Percentiles rank a stretch among this genome's conserved stretches.
These are phyloP conservation scores for Proliferodiscus dingleyae DNA, from an alignment of 2,329 filamentous ascomycete species.

Conservation along the genomic window DNA sequence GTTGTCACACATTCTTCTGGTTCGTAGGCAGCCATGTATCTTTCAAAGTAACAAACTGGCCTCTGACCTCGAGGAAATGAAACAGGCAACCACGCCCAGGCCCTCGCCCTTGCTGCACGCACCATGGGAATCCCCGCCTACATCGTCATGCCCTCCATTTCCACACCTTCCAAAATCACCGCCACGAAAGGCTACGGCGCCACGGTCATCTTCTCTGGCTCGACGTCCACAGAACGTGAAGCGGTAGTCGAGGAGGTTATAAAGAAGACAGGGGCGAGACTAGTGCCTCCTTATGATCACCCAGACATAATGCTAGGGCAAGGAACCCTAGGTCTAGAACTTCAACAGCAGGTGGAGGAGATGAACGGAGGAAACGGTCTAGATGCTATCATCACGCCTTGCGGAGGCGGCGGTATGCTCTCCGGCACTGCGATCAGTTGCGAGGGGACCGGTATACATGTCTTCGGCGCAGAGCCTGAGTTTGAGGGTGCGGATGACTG, in stretches of 20 bases:
- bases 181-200: constrained; percentile 77
- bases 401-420: constrained; percentile 85
- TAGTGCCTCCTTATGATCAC: constrained; percentile 90
- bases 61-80: neutral
- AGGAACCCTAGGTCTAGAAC: constrained; percentile 81
- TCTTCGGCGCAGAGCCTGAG: constrained; percentile 83
- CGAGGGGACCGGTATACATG: constrained; percentile 63
- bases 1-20: constrained; percentile 82
- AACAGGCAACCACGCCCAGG: constrained; percentile 89
- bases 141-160: constrained; percentile 90
- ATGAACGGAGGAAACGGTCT: constrained; percentile 45
- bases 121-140: constrained; percentile 71
- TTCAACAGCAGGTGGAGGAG: constrained; percentile 66
- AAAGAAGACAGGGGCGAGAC: constrained; percentile 64
- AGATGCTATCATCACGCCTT: constrained; percentile 73
- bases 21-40: neutral
- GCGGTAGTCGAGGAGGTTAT: constrained; percentile 67
- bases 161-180: constrained; percentile 78
- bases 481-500: constrained; percentile 83
- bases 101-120: constrained; percentile 77
- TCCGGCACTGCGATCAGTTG: constrained; percentile 75
- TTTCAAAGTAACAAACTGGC: neutral
- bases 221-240: constrained; percentile 75
- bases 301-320: constrained; percentile 88
- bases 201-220: constrained; percentile 74